phyloP scores from a whole-genome alignment of 371 early-diverging fungal genomes.

The Mucor circinelloides region DNA sequence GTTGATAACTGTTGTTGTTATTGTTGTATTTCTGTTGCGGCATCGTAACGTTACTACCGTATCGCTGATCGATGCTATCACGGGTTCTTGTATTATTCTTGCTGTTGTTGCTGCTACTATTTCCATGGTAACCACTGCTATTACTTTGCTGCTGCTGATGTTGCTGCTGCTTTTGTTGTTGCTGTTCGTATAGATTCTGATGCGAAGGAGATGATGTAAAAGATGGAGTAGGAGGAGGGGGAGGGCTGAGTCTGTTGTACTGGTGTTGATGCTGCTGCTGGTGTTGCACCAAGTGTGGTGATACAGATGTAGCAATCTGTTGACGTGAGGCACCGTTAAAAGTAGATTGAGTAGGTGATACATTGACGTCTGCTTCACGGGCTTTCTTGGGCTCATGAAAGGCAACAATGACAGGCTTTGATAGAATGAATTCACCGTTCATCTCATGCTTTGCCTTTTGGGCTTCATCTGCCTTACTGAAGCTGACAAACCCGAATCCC shows the following conservation, averaged over 20 bases:
- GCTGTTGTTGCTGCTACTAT: background rate
- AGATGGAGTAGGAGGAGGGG: background rate
- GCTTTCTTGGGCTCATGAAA: slow-evolving; percentile 55
- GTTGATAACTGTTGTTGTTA: background rate
- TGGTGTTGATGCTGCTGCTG: background rate
- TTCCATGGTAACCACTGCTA: background rate
- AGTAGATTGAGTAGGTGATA: background rate
- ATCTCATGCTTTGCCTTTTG: slow-evolving; percentile 37
- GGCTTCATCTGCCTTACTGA: slow-evolving; percentile 46
- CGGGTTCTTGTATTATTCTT: background rate
- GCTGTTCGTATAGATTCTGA: background rate
- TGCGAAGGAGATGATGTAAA: background rate
- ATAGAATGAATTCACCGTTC: slow-evolving; percentile 35
- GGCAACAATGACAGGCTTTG: slow-evolving; percentile 47
- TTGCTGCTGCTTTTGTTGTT: background rate
- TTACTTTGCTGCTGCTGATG: background rate
- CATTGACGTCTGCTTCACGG: slow-evolving; percentile 7
- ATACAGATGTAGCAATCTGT: background rate
- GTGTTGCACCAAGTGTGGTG: slow-evolving; percentile 3
- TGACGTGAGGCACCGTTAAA: background rate
- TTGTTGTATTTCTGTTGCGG: background rate
- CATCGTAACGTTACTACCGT: background rate
- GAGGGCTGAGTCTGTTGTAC: slow-evolving; percentile 2
- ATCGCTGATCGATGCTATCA: background rate
- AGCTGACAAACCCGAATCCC: slow-evolving; percentile 56